These are phyloP conservation scores for Argentina anserina DNA, from an alignment of 306 rosid species.

Conservation along the genomic window DNA sequence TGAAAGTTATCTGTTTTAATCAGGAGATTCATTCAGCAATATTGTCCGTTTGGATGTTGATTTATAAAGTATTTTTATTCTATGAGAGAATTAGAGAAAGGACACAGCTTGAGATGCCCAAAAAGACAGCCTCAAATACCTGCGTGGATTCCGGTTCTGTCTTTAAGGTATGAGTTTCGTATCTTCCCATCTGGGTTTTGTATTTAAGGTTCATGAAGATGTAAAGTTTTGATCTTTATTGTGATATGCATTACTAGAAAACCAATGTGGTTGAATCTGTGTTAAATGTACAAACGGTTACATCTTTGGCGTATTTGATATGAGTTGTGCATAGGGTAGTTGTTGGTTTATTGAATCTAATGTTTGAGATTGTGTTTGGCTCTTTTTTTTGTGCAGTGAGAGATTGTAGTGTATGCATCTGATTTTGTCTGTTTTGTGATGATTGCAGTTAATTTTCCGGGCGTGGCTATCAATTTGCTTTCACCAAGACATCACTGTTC, in stretches of 20 bases:
- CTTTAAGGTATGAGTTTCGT: not conserved
- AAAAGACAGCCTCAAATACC: not conserved
- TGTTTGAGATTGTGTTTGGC: not conserved
- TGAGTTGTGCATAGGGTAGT: not conserved
- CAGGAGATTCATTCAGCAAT: no score
- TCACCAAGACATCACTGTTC: slow-evolving; percentile 71
- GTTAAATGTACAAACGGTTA: not conserved
- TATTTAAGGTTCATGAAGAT: not conserved
- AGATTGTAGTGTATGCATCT: not conserved
- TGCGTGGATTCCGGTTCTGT: not conserved
- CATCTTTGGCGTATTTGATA: not conserved
- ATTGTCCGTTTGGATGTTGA: no score
- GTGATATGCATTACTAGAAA: not conserved
- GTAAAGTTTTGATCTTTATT: not conserved
- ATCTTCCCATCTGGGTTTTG: not conserved
- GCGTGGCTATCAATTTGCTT: slow-evolving; percentile 77
- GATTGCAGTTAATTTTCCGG: slow-evolving; percentile 52
- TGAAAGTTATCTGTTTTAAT: no score
- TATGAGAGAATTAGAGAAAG: no score
- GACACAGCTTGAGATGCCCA: not conserved
- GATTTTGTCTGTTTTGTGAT: not conserved
- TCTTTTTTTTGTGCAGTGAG: not conserved
- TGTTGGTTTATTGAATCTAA: not conserved
- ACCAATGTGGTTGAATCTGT: not conserved
- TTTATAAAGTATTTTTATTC: no score